phyloP scores from a whole-genome alignment of 2,329 filamentous ascomycete genomes.

The Apiospora kogelbergensis region DNA sequence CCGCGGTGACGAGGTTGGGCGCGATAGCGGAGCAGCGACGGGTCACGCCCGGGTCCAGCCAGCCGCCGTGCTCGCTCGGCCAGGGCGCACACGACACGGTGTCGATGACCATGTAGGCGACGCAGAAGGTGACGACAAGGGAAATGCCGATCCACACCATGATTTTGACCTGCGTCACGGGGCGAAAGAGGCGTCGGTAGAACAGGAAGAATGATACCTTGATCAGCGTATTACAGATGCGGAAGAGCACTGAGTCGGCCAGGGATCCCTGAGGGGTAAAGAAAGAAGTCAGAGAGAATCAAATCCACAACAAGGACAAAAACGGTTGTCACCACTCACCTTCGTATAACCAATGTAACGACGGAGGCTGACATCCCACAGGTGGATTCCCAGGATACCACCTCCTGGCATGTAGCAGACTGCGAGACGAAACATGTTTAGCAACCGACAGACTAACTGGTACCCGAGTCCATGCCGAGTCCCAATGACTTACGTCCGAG shows the following conservation, averaged over 20 bases:
- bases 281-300: not conserved
- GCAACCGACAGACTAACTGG: not conserved
- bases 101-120: not conserved
- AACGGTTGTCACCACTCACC: constrained; percentile 6
- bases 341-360: constrained; percentile 18
- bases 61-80: not conserved
- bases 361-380: constrained; percentile 21
- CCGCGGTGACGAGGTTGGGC: not conserved
- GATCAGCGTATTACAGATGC: not conserved
- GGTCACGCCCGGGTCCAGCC: not conserved
- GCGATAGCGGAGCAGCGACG: not conserved
- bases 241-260: not conserved
- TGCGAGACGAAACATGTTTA: not conserved
- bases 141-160: not conserved
- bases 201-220: not conserved
- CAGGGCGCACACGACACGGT: not conserved
- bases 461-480: not conserved
- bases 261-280: not conserved
- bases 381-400: constrained; percentile 21
- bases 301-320: not conserved
- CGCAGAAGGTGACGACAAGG: not conserved
- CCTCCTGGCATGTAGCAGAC: constrained; percentile 19
- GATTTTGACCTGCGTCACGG: not conserved
- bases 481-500: not conserved
- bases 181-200: not conserved